Conservation (phyloP, 208 protist species). For the Angomonas ambiguus region DNA sequence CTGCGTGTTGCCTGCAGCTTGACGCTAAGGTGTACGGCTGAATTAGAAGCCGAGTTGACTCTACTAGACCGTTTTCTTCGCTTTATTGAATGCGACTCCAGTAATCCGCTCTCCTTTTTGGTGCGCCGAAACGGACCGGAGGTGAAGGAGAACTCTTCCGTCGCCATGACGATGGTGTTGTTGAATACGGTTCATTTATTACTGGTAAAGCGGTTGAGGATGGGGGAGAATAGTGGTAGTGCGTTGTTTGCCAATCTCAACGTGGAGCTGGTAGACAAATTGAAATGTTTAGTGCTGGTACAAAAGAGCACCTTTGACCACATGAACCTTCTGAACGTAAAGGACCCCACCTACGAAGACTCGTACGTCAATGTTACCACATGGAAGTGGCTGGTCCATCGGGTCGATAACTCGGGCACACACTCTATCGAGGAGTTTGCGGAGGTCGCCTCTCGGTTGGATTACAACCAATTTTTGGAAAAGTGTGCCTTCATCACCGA, state of each 20-base stretch:
- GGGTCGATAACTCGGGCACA: conserved; percentile 14
- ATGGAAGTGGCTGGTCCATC: conserved; percentile 47
- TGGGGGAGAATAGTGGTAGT: conserved; percentile 27
- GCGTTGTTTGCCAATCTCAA: conserved; percentile 31
- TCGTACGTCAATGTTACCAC: conserved; percentile 15
- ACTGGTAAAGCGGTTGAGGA: conserved; percentile 59
- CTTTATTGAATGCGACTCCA: conserved; percentile 38
- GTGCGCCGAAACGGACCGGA: conserved; percentile 31
- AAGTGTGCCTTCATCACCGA: conserved; percentile 59
- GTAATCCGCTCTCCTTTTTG: conserved; percentile 32
- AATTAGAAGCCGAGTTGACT: conserved; percentile 33
- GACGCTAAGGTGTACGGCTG: conserved; percentile 33
- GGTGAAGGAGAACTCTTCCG: conserved; percentile 52
- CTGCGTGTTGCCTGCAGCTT: conserved; percentile 60
- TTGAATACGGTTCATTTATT: conserved; percentile 59
- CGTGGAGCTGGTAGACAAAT: conserved; percentile 48
- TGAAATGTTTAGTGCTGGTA: conserved; percentile 61
- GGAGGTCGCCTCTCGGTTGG: conserved; percentile 70
- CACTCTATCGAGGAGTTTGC: conserved; percentile 52
- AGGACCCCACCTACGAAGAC: conserved; percentile 9
- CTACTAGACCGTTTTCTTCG: conserved; percentile 40
- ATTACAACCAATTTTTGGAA: conserved; percentile 76
- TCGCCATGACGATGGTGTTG: conserved; percentile 61
- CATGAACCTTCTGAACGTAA: conserved; percentile 39
- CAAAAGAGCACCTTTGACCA: conserved; percentile 54